A percentile compares a stretch with the other conserved stretches of the same genome.
Evolutionary conservation across 257 asterid genomes (phyloP).

Genomic region (Solanum peruvianum): DNA sequence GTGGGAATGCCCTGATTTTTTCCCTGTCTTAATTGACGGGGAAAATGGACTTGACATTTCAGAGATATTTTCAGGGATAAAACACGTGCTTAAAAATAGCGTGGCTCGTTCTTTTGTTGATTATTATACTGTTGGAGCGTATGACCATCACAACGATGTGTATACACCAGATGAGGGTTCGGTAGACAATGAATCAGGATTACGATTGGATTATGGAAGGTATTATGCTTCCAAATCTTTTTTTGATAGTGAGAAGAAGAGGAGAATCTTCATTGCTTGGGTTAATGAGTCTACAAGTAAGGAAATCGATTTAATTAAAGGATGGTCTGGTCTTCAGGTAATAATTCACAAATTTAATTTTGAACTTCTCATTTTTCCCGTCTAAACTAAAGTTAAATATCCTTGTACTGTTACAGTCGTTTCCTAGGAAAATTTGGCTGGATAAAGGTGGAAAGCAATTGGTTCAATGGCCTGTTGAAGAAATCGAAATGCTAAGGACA

Average conservation of each 20-base stretch:
- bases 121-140: conserved; percentile 20
- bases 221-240: neutral
- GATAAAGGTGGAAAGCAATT: neutral
- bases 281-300: conserved; percentile 18
- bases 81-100: conserved; percentile 28
- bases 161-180: conserved; percentile 14
- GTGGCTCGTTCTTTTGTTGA: conserved; percentile 16
- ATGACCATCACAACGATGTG: neutral
- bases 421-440: neutral
- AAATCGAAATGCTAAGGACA: neutral
- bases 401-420: neutral
- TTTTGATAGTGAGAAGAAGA: conserved; percentile 15
- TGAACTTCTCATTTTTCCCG: neutral
- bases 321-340: conserved; percentile 12
- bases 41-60: conserved; percentile 21
- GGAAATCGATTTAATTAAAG: conserved; percentile 10
- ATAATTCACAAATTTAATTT: neutral
- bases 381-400: neutral
- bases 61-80: neutral
- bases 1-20: conserved; percentile 48
- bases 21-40: conserved; percentile 6
- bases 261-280: conserved; percentile 40
- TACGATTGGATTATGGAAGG: neutral
- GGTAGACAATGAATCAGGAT: neutral
- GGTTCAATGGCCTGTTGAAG: neutral